Conservation (phyloP, 176 grass and related monocot genomes). For the Ensete ventricosum region DNA sequence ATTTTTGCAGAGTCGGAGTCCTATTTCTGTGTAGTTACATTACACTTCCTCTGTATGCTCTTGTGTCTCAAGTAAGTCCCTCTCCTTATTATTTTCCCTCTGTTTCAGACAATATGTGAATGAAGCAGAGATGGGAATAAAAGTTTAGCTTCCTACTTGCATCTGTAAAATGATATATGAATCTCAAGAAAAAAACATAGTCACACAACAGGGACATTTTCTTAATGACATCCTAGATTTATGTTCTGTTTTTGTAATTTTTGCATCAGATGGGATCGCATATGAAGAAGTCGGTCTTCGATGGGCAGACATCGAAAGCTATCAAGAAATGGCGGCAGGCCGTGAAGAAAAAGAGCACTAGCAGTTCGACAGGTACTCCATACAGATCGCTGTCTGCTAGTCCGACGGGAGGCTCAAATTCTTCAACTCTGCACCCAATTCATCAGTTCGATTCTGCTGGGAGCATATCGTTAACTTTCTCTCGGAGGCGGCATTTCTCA, state of each 20-base stretch:
- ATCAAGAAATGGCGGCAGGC: background rate
- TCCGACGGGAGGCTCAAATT: background rate
- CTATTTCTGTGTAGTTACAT: constrained; percentile 77
- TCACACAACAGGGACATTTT: no score
- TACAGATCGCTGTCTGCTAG: background rate
- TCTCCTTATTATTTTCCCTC: background rate
- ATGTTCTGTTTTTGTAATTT: background rate
- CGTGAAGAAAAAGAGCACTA: background rate
- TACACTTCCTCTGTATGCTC: constrained; percentile 83
- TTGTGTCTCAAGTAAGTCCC: constrained; percentile 70
- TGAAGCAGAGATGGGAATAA: background rate
- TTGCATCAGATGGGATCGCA: background rate
- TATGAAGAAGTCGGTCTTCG: background rate
- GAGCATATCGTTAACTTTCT: background rate
- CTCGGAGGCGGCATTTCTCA: background rate
- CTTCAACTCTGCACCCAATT: background rate
- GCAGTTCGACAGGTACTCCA: background rate
- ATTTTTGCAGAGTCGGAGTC: constrained; percentile 37
- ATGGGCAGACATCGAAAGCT: background rate
- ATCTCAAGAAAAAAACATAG: no score
- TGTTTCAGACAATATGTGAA: background rate
- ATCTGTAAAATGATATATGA: no score
- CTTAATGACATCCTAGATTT: no score
- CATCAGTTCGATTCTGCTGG: background rate
- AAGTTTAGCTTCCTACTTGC: no score